Conservation (phyloP, 176 grass and related monocot species). For the Paspalum notatum region DNA sequence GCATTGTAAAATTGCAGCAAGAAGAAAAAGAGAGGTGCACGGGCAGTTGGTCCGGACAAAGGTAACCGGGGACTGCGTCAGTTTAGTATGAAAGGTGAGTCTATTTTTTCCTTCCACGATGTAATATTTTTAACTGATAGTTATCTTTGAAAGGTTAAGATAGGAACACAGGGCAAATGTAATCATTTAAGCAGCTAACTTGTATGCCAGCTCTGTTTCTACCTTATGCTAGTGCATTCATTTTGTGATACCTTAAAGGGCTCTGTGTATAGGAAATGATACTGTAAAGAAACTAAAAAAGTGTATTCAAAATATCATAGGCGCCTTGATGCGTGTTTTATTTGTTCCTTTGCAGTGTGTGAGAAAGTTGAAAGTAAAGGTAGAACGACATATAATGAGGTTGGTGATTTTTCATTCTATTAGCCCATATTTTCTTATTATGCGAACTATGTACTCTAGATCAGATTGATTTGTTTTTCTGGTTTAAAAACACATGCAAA, state of each 20-base stretch:
- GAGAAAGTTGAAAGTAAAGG: slow-evolving; percentile 99
- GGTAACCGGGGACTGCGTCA: slow-evolving; percentile 85
- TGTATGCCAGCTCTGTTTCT: not conserved
- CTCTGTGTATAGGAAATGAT: not conserved
- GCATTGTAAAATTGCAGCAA: slow-evolving; percentile 56
- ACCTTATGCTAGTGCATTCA: not conserved
- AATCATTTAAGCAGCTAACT: not conserved
- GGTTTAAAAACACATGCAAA: not conserved
- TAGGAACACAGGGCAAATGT: not conserved
- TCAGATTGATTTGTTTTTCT: not conserved
- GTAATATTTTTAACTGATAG: slow-evolving; percentile 11
- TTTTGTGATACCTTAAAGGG: not conserved
- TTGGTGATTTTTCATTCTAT: slow-evolving; percentile 32
- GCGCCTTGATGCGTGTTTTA: not conserved
- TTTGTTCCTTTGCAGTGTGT: slow-evolving; percentile 71
- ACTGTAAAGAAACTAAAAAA: too few species aligned
- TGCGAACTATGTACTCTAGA: not conserved
- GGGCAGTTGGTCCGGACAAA: slow-evolving; percentile 85
- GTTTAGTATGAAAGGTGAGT: slow-evolving; percentile 93
- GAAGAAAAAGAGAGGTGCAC: slow-evolving; percentile 86
- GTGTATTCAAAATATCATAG: not conserved
- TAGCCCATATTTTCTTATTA: not conserved
- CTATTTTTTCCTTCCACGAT: not conserved
- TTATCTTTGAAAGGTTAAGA: slow-evolving; percentile 23
- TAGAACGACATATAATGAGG: slow-evolving; percentile 98